phyloP scores from a whole-genome alignment of 1,284 basidiomycete genomes.

The Leucoagaricus sp. region DNA sequence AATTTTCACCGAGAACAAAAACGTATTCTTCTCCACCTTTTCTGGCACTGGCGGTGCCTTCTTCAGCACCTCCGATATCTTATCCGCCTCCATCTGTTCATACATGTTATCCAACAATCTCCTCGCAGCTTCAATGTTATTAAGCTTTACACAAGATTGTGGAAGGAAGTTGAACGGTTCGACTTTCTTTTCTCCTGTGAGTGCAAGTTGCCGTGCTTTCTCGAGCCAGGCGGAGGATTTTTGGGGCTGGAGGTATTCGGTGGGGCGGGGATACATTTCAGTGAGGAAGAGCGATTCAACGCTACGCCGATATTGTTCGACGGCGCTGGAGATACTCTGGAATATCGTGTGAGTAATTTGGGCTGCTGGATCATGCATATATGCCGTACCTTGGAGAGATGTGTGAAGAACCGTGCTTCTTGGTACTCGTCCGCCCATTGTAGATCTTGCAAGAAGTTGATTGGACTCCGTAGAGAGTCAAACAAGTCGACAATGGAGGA shows the following conservation, averaged over 20 bases:
- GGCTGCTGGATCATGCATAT: background rate
- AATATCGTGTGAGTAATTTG: background rate
- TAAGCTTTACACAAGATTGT: slow-evolving; percentile 95
- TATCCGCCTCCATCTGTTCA: slow-evolving; percentile 88
- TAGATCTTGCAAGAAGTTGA: slow-evolving; percentile 85
- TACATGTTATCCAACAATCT: slow-evolving; percentile 94
- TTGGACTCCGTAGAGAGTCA: slow-evolving; percentile 89
- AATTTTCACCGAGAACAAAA: slow-evolving; percentile 94
- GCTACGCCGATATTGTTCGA: slow-evolving; percentile 89
- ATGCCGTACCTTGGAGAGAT: slow-evolving; percentile 69
- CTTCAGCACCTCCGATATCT: slow-evolving; percentile 70
- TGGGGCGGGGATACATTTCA: slow-evolving; percentile 90
- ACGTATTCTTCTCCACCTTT: slow-evolving; percentile 64
- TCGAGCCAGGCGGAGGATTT: slow-evolving; percentile 95
- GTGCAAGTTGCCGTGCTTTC: slow-evolving; percentile 82
- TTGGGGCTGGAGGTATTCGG: slow-evolving; percentile 74
- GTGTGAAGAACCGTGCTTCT: slow-evolving; percentile 88
- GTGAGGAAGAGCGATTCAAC: slow-evolving; percentile 90
- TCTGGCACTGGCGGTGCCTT: slow-evolving; percentile 70
- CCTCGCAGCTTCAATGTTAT: slow-evolving; percentile 94
- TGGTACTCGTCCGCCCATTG: slow-evolving; percentile 93
- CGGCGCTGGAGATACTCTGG: slow-evolving; percentile 87
- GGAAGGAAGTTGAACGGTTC: slow-evolving; percentile 94
- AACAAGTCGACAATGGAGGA: slow-evolving; percentile 97
- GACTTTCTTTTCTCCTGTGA: slow-evolving; percentile 84